Evolutionary conservation across 2,329 filamentous ascomycete species (phyloP).

Genomic region (Colletotrichum sp.): DNA sequence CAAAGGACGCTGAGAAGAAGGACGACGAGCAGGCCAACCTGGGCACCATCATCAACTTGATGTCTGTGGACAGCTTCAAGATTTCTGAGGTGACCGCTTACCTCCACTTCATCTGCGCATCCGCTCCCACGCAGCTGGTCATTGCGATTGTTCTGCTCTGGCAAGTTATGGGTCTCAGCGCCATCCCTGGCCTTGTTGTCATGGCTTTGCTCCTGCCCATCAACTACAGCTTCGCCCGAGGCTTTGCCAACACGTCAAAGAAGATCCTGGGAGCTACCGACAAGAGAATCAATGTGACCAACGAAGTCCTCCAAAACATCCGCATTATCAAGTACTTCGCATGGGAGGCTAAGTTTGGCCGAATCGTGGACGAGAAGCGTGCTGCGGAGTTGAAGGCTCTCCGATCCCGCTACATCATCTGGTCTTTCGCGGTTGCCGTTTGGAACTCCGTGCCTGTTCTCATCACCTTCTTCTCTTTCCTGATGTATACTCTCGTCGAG

Average conservation of each 20-base stretch:
- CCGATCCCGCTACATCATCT: slow-evolving; percentile 84
- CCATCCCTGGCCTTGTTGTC: slow-evolving; percentile 88
- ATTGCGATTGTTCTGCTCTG: slow-evolving; percentile 85
- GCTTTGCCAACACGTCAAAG: slow-evolving; percentile 87
- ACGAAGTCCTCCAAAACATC: slow-evolving; percentile 96
- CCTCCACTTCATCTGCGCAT: slow-evolving; percentile 92
- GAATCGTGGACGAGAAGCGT: slow-evolving; percentile 88
- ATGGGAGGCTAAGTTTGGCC: slow-evolving; percentile 92
- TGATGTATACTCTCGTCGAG: slow-evolving; percentile 90
- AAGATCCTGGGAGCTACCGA: slow-evolving; percentile 92
- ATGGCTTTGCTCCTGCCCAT: slow-evolving; percentile 89
- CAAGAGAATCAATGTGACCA: slow-evolving; percentile 93
- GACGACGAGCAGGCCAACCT: slow-evolving; percentile 82
- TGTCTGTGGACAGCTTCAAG: slow-evolving; percentile 99
- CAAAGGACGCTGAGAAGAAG: slow-evolving; percentile 42
- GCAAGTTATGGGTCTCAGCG: slow-evolving; percentile 88
- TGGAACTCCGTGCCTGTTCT: slow-evolving; percentile 96
- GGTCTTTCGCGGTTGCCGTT: slow-evolving; percentile 88
- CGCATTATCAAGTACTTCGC: slow-evolving; percentile 99
- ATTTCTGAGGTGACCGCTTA: slow-evolving; percentile 95
- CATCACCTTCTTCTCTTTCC: slow-evolving; percentile 96
- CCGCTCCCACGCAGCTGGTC: slow-evolving; percentile 85
- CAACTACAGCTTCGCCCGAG: slow-evolving; percentile 87
- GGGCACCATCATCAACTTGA: slow-evolving; percentile 98
- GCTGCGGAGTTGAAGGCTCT: slow-evolving; percentile 78